phyloP scores from a whole-genome alignment of 1,284 basidiomycete species.

The Pterulicium gracile region DNA sequence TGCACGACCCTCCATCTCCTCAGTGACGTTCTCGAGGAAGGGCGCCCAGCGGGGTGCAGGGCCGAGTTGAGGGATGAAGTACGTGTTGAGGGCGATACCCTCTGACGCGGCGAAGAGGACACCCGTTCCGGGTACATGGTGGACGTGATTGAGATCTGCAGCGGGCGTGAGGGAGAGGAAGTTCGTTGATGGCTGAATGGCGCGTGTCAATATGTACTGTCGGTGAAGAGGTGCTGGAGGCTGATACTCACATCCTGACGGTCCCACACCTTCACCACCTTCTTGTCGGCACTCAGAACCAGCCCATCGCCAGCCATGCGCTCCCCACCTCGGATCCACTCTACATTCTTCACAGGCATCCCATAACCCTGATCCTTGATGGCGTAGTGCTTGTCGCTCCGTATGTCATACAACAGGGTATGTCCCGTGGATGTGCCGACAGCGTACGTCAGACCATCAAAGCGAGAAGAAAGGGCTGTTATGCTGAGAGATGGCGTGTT shows the following conservation, averaged over 20 bases:
- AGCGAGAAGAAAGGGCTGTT: conserved; percentile 75
- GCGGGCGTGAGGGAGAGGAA: conserved; percentile 90
- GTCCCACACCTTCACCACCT: conserved; percentile 95
- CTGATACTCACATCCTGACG: conserved; percentile 68
- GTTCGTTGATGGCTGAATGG: conserved; percentile 67
- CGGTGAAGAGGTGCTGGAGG: conserved; percentile 7
- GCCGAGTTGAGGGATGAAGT: conserved; percentile 92
- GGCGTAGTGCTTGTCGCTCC: conserved; percentile 75
- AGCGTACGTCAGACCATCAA: conserved; percentile 89
- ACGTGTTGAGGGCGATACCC: conserved; percentile 83
- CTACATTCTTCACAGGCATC: conserved; percentile 76
- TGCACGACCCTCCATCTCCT: conserved; percentile 82
- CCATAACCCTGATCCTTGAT: conserved; percentile 98
- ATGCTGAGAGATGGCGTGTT: conserved; percentile 46
- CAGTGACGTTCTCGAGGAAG: conserved; percentile 97
- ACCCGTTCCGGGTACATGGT: conserved; percentile 79
- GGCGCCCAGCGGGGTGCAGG: conserved; percentile 95
- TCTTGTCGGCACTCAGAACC: conserved; percentile 84
- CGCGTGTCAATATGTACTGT: conserved; percentile 9
- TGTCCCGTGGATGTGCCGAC: conserved; percentile 94
- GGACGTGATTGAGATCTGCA: conserved; percentile 80
- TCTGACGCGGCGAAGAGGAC: conserved; percentile 87
- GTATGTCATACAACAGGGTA: conserved; percentile 90
- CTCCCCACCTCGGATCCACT: conserved; percentile 81
- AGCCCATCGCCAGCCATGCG: conserved; percentile 81